Evolutionary conservation across 495 filamentous ascomycete genomes (phyloP), one percentile per base, ranked within the genome.

Genomic region (Xylaria bambusicola): DNA sequence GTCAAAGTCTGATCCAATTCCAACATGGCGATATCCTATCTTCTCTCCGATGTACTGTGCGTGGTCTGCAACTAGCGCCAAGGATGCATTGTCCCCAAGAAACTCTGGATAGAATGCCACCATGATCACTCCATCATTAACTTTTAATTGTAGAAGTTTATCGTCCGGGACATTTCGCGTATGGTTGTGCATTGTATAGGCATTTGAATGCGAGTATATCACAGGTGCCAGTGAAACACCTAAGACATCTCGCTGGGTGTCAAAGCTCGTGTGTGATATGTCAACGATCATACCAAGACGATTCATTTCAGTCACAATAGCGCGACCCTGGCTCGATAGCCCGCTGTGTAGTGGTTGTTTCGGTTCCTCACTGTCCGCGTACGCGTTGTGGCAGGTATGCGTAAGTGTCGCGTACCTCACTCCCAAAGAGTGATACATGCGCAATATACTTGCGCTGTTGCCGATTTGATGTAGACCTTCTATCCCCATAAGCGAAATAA

Each of bases 1-100:
- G 62, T 86, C 84, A 67, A 84, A 88, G 64, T 88, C 86, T 53
- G 82, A 83, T 0, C 85, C 86, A 13, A 88, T 53, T 0, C 86
- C 86, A 42, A 88, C 80, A 69, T 86, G 75, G 41, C 83, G 77
- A 61, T 79, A 87, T 1, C 86, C 86, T n/a, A 82, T 79, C 3
- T 75, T 65, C 4, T 77, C 55, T 0, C 76, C 85, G 24, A 86
- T 76, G 56, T 87, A 71, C 33, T 79, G 61, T 44, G 87, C 84
- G 60, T 88, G 85, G 38, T 84, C 78, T 33, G 31, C 31, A 5
- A 33, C 31, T 33, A 6, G 31, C 6, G 10, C 5, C 5, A 33
- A 10, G 5, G 31, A 33, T 33, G 31, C 31, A 10, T 33, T 10
- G 31, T 33, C 10, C 10, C 31, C 31, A 33, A 33, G 31, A 33